Evolutionary conservation across 2,329 filamentous ascomycete genomes (phyloP).

Genomic region (Blumeriella jaapii): DNA sequence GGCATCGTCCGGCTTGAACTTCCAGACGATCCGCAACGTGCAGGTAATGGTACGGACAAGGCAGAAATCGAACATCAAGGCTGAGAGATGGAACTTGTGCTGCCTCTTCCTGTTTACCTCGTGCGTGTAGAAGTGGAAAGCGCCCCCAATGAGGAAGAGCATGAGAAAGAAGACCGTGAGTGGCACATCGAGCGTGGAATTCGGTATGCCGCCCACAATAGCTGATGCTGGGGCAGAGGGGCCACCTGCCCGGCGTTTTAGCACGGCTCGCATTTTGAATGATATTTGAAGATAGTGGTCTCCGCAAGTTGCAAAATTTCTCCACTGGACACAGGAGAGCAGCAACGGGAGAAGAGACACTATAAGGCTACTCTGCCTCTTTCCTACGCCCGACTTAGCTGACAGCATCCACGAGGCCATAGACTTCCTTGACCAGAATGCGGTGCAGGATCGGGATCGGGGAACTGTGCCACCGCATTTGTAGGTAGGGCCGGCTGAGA

Average conservation of each 20-base stretch:
- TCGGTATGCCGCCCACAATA: slow-evolving; percentile 44
- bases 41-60: slow-evolving; percentile 41
- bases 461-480: slow-evolving; percentile 1
- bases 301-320: neutral
- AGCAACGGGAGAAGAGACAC: neutral
- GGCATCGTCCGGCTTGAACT: slow-evolving; percentile 34
- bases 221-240: slow-evolving; percentile 15
- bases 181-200: slow-evolving; percentile 46
- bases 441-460: neutral
- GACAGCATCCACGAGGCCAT: neutral
- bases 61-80: slow-evolving; percentile 45
- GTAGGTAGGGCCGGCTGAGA: neutral
- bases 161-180: slow-evolving; percentile 49
- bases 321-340: too few species aligned
- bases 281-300: neutral
- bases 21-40: slow-evolving; percentile 40
- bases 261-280: neutral
- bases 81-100: slow-evolving; percentile 49
- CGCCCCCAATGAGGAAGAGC: slow-evolving; percentile 49
- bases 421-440: too few species aligned
- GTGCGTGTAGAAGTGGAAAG: slow-evolving; percentile 46
- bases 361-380: neutral
- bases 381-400: neutral
- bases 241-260: neutral
- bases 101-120: slow-evolving; percentile 37